Evolutionary conservation across 2,329 filamentous ascomycete genomes (phyloP), one percentile per base, ranked within the genome.

Genomic region (Colletotrichum limetticola): DNA sequence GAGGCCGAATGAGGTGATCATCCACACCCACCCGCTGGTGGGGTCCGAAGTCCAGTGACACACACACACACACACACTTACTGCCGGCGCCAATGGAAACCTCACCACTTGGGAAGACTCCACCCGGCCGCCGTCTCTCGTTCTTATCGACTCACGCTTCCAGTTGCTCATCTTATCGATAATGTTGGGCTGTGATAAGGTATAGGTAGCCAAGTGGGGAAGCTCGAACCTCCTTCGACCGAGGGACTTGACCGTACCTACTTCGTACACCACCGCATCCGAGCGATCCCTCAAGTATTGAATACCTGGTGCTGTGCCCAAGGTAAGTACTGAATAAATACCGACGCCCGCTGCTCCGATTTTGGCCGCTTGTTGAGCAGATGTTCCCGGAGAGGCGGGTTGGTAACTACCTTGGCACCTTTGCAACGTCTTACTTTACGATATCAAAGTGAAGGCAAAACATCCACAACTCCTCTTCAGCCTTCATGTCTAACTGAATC

Each of bases 201-300:
- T 24, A 58, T 26, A 32, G 30, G 28, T 28, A 26, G 24, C 52
- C 12, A 16, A 32, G 53, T 58, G 57, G 66, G 19, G 46, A 19
- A 11, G 16, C 12, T 52, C 22, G 3, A 32, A 4, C 28, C 53
- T 52, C 32, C 28, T n/a, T 46, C 24, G 24, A 22, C 16, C 14
- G 42, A 35, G 3, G 11, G 59, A 26, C 37, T 62, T 49, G 53
- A 26, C 28, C n/a, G 11, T 49, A 53, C 8, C 8, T 30, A 30
- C 30, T 32, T 11, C 30, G 30, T 32, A 32, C 30, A 32, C 8
- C 32, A 56, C 52, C 37, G 35, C 37, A 32, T 24, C 64, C 32
- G 56, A 52, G 57, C 53, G 68, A 67, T 68, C 68, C 56, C 63
- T 42, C 56, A 35, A 61, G 68, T 56, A 8, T 19, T 42, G 16